phyloP scores from a whole-genome alignment of 495 filamentous ascomycete species.

The Rusavskia elegans region DNA sequence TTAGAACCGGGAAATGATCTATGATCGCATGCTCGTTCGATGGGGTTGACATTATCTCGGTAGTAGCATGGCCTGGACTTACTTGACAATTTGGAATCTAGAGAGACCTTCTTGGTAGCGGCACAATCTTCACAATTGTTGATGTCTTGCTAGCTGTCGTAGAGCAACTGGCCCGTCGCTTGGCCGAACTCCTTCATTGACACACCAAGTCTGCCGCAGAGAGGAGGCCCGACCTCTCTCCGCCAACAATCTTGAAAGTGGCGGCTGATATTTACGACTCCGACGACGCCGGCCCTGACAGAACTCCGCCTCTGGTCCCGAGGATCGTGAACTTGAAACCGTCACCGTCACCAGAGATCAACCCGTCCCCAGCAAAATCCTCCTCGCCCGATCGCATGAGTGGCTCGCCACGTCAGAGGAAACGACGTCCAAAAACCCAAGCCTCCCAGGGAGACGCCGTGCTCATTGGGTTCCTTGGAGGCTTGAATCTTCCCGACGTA shows the following conservation, averaged over 20 bases:
- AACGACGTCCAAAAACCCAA: conserved; percentile 22
- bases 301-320: conserved; percentile 15
- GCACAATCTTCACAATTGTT: too few relatives aligned
- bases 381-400: conserved; percentile 9
- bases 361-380: conserved; percentile 7
- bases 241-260: conserved; percentile 12
- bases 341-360: conserved; percentile 15
- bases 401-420: conserved; percentile 12
- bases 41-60: too few relatives aligned
- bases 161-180: too few relatives aligned
- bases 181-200: neutral
- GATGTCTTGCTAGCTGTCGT: too few relatives aligned
- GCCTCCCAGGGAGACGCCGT: conserved; percentile 27
- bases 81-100: too few relatives aligned
- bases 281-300: conserved; percentile 23
- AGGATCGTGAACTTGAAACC: conserved; percentile 14
- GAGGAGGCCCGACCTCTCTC: conserved; percentile 10
- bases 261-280: conserved; percentile 26
- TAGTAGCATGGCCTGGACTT: too few relatives aligned
- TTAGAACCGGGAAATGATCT: too few relatives aligned
- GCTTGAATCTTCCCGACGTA: conserved; percentile 28
- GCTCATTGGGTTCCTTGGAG: conserved; percentile 29
- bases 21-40: too few relatives aligned
- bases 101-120: too few relatives aligned
- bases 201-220: conserved; percentile 1